Base-by-base conservation (phyloP, 1,139 yeast genomes). In the Taphrina populina region DNA sequence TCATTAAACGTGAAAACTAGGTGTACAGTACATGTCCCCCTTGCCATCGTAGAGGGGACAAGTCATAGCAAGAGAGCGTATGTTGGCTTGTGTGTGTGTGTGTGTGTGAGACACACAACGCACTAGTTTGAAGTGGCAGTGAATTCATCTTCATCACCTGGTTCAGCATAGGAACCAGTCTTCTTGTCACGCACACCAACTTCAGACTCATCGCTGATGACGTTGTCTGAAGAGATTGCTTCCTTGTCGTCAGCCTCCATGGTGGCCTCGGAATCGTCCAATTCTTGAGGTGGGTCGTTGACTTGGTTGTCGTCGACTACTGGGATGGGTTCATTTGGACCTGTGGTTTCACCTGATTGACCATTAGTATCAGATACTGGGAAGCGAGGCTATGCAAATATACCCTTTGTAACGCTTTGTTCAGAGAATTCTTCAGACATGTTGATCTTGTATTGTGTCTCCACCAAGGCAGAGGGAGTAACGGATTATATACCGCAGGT, bases 241-340 rank as follows among this genome's bases (percentile, higher is more conserved):
- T 49, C 54, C 54, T 49, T 49, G 46, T 49, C 54, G 36, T 49
- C 54, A 13, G 21, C 19, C 19, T 49, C 46, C 45, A 49, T 49
- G 15, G 46, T 32, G 15, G 27, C 40, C 33, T 49, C 54, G 11
- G 54, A 39, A 24, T 23, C 32, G 33, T 49, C 54, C 10, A 43
- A 37, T 29, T 49, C 54, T 24, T 37, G 54, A 21, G 46, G 32
- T 3, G 45, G 36, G 13, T 30, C 46, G 27, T 43, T 43, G 13
- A 49, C 33, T 15, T 37, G 39, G 39, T 49, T 33, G 46, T 49
- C 54, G 13, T 37, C 46, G 2, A 49, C 54, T 7, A 49, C 54
- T 7, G 54, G 54, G 15, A 49, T 32, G 6, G 54, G 54, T 15
- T 39, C 54, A 33, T 49, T 33, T 21, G 32, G 23, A n/a, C 35